Percentiles rank a stretch among this genome's conserved stretches.
Evolutionary conservation across 768 basidiomycete species (phyloP).

Genomic region (Melanogaster broomeanus): DNA sequence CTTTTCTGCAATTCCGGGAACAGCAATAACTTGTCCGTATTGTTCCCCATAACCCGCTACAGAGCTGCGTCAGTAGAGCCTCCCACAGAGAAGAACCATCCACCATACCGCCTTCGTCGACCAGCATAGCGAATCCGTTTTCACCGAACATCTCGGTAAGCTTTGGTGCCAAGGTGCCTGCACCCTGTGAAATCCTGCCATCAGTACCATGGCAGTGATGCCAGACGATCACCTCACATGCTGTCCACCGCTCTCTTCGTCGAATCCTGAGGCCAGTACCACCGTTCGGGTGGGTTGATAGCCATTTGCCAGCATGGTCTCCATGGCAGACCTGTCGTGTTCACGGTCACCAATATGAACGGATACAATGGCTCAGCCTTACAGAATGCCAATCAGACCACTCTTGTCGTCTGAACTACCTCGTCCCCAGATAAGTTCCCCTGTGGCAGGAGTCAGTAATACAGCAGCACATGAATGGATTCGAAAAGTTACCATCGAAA

Average conservation of each 20-base stretch:
- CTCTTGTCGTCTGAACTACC: slow-evolving; percentile 62
- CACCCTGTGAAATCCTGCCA: slow-evolving; percentile 45
- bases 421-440: slow-evolving; percentile 49
- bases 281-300: slow-evolving; percentile 67
- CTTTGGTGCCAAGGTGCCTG: slow-evolving; percentile 44
- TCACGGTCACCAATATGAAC: background rate
- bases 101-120: slow-evolving; percentile 83
- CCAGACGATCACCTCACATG: slow-evolving; percentile 33
- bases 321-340: slow-evolving; percentile 49
- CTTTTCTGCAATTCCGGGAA: slow-evolving; percentile 71
- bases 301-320: slow-evolving; percentile 60
- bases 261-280: slow-evolving; percentile 70
- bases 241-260: slow-evolving; percentile 66
- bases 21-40: slow-evolving; percentile 57
- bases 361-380: slow-evolving; percentile 2
- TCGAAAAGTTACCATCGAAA: slow-evolving; percentile 46
- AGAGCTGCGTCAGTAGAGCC: background rate
- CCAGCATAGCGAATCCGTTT: slow-evolving; percentile 71
- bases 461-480: background rate
- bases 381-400: slow-evolving; percentile 70
- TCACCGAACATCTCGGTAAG: slow-evolving; percentile 67
- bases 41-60: slow-evolving; percentile 51
- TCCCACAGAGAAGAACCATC: background rate
- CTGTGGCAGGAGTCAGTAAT: slow-evolving; percentile 11
- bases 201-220: background rate